Evolutionary conservation across 495 filamentous ascomycete species (phyloP).

Genomic region (Neurospora africana): DNA sequence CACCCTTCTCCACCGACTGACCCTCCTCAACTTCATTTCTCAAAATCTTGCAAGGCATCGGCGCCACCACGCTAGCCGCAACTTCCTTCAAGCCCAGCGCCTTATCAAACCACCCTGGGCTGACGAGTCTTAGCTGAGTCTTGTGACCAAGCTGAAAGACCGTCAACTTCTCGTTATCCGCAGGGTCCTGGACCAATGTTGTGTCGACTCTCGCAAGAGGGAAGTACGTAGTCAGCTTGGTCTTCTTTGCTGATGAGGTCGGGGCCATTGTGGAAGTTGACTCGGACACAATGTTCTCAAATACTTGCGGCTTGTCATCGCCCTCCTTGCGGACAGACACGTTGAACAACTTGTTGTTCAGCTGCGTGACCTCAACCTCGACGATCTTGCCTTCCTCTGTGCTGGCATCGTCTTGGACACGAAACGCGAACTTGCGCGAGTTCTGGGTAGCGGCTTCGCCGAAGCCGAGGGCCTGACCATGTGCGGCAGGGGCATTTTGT

Average conservation of each 20-base stretch:
- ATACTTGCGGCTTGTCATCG: constrained; percentile 23
- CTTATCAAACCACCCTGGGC: constrained; percentile 75
- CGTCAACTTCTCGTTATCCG: constrained; percentile 49
- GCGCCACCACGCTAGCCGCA: constrained; percentile 68
- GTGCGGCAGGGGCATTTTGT: constrained; percentile 13
- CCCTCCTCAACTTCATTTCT: constrained; percentile 76
- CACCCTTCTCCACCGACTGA: constrained; percentile 70
- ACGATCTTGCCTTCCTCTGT: constrained; percentile 36
- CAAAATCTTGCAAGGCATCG: constrained; percentile 92
- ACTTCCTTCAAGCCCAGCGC: constrained; percentile 74
- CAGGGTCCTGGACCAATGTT: constrained; percentile 57
- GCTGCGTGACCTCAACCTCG: constrained; percentile 56
- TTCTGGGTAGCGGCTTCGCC: constrained; percentile 23
- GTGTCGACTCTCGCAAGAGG: constrained; percentile 71
- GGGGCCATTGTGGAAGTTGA: constrained; percentile 6
- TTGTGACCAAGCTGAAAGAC: constrained; percentile 77
- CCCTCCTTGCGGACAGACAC: constrained; percentile 43
- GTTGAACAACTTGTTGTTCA: constrained; percentile 50
- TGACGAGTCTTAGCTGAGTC: constrained; percentile 55
- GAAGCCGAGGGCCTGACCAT: constrained; percentile 47
- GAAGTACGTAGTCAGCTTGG: constrained; percentile 50
- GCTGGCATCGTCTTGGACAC: constrained; percentile 31
- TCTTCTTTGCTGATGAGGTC: constrained; percentile 16
- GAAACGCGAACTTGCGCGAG: constrained; percentile 46
- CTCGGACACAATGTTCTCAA: constrained; percentile 34